Conservation (phyloP, 1,284 basidiomycete genomes). For the Tilletiopsis washingtonensis region DNA sequence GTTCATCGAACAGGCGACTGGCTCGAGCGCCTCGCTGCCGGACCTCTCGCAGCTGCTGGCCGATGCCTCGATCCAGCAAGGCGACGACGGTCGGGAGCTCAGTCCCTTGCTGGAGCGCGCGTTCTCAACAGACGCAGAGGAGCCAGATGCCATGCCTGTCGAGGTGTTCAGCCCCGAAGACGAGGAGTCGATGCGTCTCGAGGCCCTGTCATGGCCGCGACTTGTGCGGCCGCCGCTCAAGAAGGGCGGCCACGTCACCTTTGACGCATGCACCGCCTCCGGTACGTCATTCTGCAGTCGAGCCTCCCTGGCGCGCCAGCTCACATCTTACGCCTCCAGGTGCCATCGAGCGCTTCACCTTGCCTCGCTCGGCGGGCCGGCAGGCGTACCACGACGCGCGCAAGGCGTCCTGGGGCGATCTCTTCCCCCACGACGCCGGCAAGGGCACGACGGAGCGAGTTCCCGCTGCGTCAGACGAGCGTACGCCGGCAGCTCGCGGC, state of each 20-base stretch:
- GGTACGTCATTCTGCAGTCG: background rate
- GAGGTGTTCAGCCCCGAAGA: background rate
- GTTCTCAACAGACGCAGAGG: too few species aligned
- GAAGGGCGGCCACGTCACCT: conserved; percentile 80
- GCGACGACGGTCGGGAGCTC: background rate
- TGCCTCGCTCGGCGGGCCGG: conserved; percentile 85
- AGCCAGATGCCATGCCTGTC: background rate
- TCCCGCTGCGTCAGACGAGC: background rate
- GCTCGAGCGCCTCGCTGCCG: too few species aligned
- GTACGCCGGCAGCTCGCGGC: background rate
- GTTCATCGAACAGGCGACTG: too few species aligned
- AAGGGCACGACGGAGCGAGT: background rate
- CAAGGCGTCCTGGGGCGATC: conserved; percentile 85
- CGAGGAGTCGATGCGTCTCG: conserved; percentile 1
- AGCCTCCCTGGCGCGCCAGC: background rate
- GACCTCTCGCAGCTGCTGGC: too few species aligned
- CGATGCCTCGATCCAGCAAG: background rate
- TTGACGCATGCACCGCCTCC: conserved; percentile 71
- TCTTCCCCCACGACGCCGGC: conserved; percentile 66
- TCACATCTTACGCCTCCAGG: conserved; percentile 48
- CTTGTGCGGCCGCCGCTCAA: conserved; percentile 84
- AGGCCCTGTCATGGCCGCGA: conserved; percentile 65
- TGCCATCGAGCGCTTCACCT: conserved; percentile 79
- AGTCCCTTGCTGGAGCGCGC: too few species aligned
- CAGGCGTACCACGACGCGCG: conserved; percentile 91